A percentile compares a stretch with the other conserved stretches of the same genome.
phyloP scores from a whole-genome alignment of 2,329 filamentous ascomycete genomes.

The Microascus cirrosus region DNA sequence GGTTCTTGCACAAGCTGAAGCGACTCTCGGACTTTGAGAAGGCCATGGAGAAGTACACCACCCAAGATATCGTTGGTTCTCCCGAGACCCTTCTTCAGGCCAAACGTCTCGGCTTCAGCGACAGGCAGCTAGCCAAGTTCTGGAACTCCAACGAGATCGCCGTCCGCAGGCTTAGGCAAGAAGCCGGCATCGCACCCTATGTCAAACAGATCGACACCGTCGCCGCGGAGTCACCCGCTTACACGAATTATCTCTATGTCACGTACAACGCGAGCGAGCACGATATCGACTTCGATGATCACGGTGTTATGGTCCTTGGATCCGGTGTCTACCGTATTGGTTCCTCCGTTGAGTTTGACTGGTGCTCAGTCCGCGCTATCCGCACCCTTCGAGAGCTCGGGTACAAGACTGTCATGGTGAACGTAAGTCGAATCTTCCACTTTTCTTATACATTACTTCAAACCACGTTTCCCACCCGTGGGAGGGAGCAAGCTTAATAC shows the following conservation, averaged over 20 bases:
- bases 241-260: slow-evolving; percentile 91
- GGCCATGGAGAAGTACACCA: slow-evolving; percentile 56
- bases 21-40: slow-evolving; percentile 82
- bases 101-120: slow-evolving; percentile 89
- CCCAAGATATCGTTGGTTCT: slow-evolving; percentile 52
- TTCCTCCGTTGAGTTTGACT: slow-evolving; percentile 97
- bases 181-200: slow-evolving; percentile 74
- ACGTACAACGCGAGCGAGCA: slow-evolving; percentile 89
- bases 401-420: slow-evolving; percentile 94
- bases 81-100: slow-evolving; percentile 63
- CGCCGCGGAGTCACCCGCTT: slow-evolving; percentile 88
- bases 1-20: slow-evolving; percentile 92
- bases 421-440: slow-evolving; percentile 20
- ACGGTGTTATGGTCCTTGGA: slow-evolving; percentile 91
- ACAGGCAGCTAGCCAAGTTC: slow-evolving; percentile 88
- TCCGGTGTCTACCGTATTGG: slow-evolving; percentile 96
- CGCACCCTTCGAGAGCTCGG: slow-evolving; percentile 75
- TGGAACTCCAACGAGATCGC: slow-evolving; percentile 91
- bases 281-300: slow-evolving; percentile 75
- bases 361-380: slow-evolving; percentile 93
- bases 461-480: not conserved
- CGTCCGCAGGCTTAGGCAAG: slow-evolving; percentile 72
- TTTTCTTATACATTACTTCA: not conserved
- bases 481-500: too few relatives aligned
- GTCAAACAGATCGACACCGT: slow-evolving; percentile 99